Evolutionary conservation across 148 eudicot species (phyloP), one percentile per base, ranked within the genome.

Genomic region (Dysphania ambrosioides): DNA sequence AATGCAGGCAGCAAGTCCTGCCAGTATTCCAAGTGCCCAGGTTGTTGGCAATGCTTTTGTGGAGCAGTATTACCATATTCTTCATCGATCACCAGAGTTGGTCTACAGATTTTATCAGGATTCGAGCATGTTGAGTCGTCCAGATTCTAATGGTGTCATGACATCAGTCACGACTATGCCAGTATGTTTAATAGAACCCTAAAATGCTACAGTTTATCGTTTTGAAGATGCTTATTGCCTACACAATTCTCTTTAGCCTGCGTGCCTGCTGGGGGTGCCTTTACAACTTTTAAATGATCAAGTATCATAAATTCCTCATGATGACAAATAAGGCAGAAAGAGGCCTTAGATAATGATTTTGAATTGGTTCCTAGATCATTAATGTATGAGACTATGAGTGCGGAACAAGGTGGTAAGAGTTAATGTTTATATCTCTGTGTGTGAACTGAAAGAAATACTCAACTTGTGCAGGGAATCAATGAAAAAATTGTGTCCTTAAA

Each of bases 21-120:
- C 87, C 76, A 73, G 67, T 49, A 60, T 77, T 61, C 91, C 83
- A 66, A 70, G 83, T 60, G 90, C 93, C 36, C 91, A 91, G 79
- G 78, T 81, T 72, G 91, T 93, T 68, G 92, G 96, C 23, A 87
- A 93, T 79, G 98, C 95, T 67, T 93, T 93, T 80, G 95, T 91
- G 72, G 87, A 83, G 75, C 98, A 94, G 86, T 94, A 94, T 78
- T 94, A 92, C 83, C 92, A 86, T 65, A 87, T 94, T 73, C 97
- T 94, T 75, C 88, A 87, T 70, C 83, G 83, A 47, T 91, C 97
- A 15, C 98, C 98, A 1, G 93, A 84, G 64, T 67, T 72, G 41
- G 97, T 88, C 30, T 75, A 81, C 73, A 85, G 83, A 82, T 94
- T 94, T 70, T 94, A 94, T 83, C 92, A 90, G 65, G 92, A 94